Evolutionary conservation across 768 basidiomycete genomes (phyloP), one percentile per base, ranked within the genome.

Genomic region (Termitomyces sp.): DNA sequence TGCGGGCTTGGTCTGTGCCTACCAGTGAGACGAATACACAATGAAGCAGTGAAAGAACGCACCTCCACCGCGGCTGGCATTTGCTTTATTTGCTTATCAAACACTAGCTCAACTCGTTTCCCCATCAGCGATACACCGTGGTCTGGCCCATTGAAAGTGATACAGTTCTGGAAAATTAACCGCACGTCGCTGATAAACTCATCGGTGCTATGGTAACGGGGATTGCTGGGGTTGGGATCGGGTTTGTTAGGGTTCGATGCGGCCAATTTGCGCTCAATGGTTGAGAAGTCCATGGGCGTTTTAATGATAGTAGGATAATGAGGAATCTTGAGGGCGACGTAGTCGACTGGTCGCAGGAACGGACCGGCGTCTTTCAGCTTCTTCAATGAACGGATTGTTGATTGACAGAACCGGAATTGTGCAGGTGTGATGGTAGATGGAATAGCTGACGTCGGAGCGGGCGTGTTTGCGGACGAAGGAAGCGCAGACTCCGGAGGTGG

Each of bases 91-190:
- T 89, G 85, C 75, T 91, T 96, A 71, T 97, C 95, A 67, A 96
- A 96, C 7, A 89, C 82, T 60, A 86, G 87, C 70, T 94, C 89
- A 8, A 98, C 74, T 33, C 87, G 85, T 67, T 89, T 90, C 15
- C 92, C 96, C 81, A 90, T 90, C n/a, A 74, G 70, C 2, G 86
- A 82, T 48, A 98, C 82, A 33, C 80, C 76, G 71, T 98, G 96
- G 56, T 94, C 92, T 3, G 89, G 88, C 1, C 97, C 97, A 72
- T 99, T 99, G 83, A 98, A 99, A 3, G 87, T 87, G 46, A 87
- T 74, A 60, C 91, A 92, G 69, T 99, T 99, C 64, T 83, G 82
- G 75, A 96, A 94, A 61, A 98, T 89, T 58, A 92, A 81, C 51
- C 92, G 87, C 45, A 99, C 86, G 71, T 99, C 97, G 20, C 78